phyloP scores from a whole-genome alignment of 1,284 basidiomycete species.

The Pseudozyma sp. region DNA sequence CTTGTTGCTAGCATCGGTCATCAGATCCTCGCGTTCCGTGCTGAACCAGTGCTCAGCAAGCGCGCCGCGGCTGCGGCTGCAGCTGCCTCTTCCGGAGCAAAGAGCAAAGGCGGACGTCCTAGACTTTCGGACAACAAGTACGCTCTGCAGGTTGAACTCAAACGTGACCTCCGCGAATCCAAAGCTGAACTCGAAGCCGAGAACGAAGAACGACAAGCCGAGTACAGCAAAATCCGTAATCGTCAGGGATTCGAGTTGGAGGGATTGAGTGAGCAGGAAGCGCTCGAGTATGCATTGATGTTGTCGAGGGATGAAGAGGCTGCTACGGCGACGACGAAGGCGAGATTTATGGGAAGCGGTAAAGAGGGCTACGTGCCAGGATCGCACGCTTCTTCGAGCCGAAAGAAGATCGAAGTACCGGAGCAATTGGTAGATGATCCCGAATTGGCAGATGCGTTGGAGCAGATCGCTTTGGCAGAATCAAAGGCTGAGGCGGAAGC shows the following conservation, averaged over 20 bases:
- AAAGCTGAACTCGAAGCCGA: constrained; percentile 72
- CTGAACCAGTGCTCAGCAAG: constrained; percentile 71
- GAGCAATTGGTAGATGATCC: constrained; percentile 38
- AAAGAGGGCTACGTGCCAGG: constrained; percentile 28
- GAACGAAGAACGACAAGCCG: constrained; percentile 77
- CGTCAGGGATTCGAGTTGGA: constrained; percentile 72
- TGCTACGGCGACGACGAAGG: constrained; percentile 30
- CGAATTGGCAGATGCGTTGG: constrained; percentile 53
- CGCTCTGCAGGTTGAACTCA: constrained; percentile 52
- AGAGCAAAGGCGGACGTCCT: constrained; percentile 18
- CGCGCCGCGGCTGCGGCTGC: constrained; percentile 27
- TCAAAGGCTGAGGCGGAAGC: constrained; percentile 35
- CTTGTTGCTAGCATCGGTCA: constrained; percentile 77
- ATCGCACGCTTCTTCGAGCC: constrained; percentile 21
- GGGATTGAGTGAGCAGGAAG: constrained; percentile 82
- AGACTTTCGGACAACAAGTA: constrained; percentile 44
- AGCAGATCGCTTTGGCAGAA: constrained; percentile 57
- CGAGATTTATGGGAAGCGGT: constrained; percentile 17
- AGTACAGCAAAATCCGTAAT: constrained; percentile 70
- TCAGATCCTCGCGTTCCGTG: constrained; percentile 78
- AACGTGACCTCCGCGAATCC: constrained; percentile 61
- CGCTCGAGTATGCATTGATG: constrained; percentile 85
- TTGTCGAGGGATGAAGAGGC: constrained; percentile 82
- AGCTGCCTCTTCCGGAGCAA: constrained; percentile 12
- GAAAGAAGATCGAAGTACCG: constrained; percentile 24